Conservation (phyloP, 371 early-diverging fungal species). For the Mycotypha africana region DNA sequence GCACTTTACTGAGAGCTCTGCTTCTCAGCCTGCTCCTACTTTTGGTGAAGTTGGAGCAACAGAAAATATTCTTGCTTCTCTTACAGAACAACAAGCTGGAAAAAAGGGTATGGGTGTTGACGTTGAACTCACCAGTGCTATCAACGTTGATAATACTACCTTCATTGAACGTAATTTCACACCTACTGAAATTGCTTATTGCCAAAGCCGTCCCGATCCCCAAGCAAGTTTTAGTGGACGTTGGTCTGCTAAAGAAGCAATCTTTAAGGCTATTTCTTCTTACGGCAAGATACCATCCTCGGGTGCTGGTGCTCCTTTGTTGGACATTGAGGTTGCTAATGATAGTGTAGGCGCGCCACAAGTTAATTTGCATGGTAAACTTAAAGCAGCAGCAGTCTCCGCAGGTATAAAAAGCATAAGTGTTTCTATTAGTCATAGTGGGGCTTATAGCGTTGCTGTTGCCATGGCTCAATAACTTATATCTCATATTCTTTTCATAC, state of each 20-base stretch:
- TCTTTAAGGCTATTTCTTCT: conserved; percentile 89
- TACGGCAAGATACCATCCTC: conserved; percentile 65
- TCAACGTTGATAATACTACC: conserved; percentile 76
- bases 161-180: conserved; percentile 95
- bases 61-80: conserved; percentile 52
- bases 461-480: conserved; percentile 51
- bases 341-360: conserved; percentile 80
- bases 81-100: conserved; percentile 52
- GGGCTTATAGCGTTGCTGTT: conserved; percentile 89
- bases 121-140: conserved; percentile 80
- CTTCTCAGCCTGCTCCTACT: conserved; percentile 23
- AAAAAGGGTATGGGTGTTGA: conserved; percentile 87
- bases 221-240: conserved; percentile 89
- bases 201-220: conserved; percentile 69
- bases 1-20: conserved; percentile 59
- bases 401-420: conserved; percentile 76
- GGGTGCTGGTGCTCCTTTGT: conserved; percentile 85
- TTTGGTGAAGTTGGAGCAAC: conserved; percentile 56
- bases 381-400: conserved; percentile 60
- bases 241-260: conserved; percentile 97
- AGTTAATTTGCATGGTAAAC: conserved; percentile 86
- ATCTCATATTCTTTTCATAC: neutral
- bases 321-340: conserved; percentile 81
- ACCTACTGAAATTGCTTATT: conserved; percentile 73
- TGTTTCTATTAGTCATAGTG: conserved; percentile 92